Evolutionary conservation across 495 filamentous ascomycete genomes (phyloP).

Genomic region (Aspergillus ostianus): DNA sequence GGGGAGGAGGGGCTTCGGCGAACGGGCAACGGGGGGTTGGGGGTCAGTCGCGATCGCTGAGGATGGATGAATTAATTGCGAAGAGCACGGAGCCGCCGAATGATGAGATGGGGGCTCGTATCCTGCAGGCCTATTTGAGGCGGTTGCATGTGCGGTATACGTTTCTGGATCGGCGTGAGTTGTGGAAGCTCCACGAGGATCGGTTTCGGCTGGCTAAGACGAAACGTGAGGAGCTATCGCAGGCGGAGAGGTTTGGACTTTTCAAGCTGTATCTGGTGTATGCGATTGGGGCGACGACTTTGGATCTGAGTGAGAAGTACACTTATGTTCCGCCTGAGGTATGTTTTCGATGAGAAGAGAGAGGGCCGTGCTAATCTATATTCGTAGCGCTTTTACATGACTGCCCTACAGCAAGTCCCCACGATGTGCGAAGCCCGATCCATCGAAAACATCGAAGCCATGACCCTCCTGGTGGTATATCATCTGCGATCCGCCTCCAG

Average conservation of each 20-base stretch:
- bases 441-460: conserved; percentile 55
- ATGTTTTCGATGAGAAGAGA: conserved; percentile 1
- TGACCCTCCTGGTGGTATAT: conserved; percentile 53
- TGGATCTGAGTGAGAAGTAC: conserved; percentile 49
- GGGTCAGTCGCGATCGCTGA: conserved; percentile 22
- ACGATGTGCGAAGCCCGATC: conserved; percentile 50
- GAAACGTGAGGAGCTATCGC: conserved; percentile 39
- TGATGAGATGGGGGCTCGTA: conserved; percentile 46
- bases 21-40: not conserved
- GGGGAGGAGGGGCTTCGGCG: not conserved
- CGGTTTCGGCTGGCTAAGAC: conserved; percentile 41
- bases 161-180: conserved; percentile 46
- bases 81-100: conserved; percentile 47
- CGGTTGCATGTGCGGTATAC: conserved; percentile 49
- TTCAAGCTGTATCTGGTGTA: conserved; percentile 55
- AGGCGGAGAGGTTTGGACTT: conserved; percentile 44
- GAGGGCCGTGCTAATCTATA: not conserved
- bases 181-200: conserved; percentile 45
- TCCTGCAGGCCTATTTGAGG: conserved; percentile 47
- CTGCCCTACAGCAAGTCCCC: conserved; percentile 50
- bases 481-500: conserved; percentile 51
- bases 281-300: conserved; percentile 51
- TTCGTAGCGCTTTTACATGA: conserved; percentile 45
- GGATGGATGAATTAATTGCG: conserved; percentile 39
- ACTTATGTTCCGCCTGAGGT: conserved; percentile 46